Base-by-base conservation (phyloP, 768 basidiomycete genomes). In the Chalciporus pseudorubinellus region DNA sequence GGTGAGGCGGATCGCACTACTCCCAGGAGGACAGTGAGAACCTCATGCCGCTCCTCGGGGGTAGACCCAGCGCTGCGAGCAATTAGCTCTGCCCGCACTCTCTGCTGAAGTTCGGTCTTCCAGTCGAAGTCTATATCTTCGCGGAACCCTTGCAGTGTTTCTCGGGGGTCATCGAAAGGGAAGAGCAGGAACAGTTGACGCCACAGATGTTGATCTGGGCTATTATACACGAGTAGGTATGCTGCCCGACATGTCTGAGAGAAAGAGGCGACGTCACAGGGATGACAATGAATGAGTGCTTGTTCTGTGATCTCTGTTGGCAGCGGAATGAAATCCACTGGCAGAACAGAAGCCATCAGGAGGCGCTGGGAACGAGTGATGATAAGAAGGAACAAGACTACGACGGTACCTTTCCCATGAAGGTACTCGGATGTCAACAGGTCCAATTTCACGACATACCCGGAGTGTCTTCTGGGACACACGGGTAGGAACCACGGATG, bases 111-210 rank as follows among this genome's bases (percentile, higher is more conserved):
- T 55, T 74, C 66, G 16, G 54, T 55, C 56, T 56, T 65, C 75
- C 72, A 77, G 58, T 70, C 60, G 46, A 61, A 59, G 14, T 46
- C 51, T 24, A 50, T 40, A 12, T 60, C 56, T 40, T 46, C 20
- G 48, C 36, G 6, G 39, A 57, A 46, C 38, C 53, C 44, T 19
- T 56, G 53, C 44, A 51, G 29, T n/a, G 70, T 61, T 38, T 63
- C 50, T 14, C 80, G 72, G n/a, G 85, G 84, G 59, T 85, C 80
- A 61, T 90, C 89, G 64, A 87, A 89, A 6, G 78, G 75, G 42
- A 68, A 66, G 8, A 52, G 50, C 34, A 85, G 77, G 66, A 84
- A 88, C 46, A 89, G 71, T 46, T 78, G 71, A 47, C 83, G 81
- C 87, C 87, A 91, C 36, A 91, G 75, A 61, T 81, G 79, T 42